Evolutionary conservation across 2,329 filamentous ascomycete genomes (phyloP), one percentile per base, ranked within the genome.

Genomic region (Clonostachys rhizophaga): DNA sequence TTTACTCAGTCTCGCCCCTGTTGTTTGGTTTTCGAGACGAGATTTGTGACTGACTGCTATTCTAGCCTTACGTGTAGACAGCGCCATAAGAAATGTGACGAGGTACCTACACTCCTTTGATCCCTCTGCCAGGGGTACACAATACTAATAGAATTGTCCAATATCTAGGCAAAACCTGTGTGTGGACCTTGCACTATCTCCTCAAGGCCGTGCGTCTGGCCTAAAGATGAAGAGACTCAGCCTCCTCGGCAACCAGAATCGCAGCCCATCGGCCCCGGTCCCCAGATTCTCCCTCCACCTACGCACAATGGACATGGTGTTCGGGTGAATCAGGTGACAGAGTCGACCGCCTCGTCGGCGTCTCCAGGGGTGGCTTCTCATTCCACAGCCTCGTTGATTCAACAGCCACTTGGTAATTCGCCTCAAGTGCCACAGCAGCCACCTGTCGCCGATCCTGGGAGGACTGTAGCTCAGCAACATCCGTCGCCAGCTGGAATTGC

Each of bases 181-280:
- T 59, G 57, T 43, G 55, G 56, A 13, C 55, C 57, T 14, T 59
- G 57, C 47, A 51, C 46, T 30, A 49, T 55, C 24, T 55, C 56
- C 34, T 51, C 46, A 34, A 56, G 58, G 30, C 41, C 49, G 11
- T 60, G 58, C 40, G 50, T 55, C 36, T 60, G 52, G 34, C 53
- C 50, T 24, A n/a, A n/a, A n/a, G 30, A 42, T 43, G 17, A 40
- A 14, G 47, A 43, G 10, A 34, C 44, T n/a, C 36, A 39, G 3
- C 36, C 12, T n/a, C 7, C 36, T 39, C 14, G 14, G 36, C 36
- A 39, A 18, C 36, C 14, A 8, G 14, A 18, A 39, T 8, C 36
- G 4, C 14, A 18, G 36, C 14, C 36, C 36, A 17, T 39, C 36
- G 36, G 14, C 11, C 6, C 14, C 14, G 14, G 17, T 11, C 6